These are phyloP conservation scores for Amborella trichopoda DNA, from an alignment of 164 flowering plant genomes.

Conservation along the genomic window DNA sequence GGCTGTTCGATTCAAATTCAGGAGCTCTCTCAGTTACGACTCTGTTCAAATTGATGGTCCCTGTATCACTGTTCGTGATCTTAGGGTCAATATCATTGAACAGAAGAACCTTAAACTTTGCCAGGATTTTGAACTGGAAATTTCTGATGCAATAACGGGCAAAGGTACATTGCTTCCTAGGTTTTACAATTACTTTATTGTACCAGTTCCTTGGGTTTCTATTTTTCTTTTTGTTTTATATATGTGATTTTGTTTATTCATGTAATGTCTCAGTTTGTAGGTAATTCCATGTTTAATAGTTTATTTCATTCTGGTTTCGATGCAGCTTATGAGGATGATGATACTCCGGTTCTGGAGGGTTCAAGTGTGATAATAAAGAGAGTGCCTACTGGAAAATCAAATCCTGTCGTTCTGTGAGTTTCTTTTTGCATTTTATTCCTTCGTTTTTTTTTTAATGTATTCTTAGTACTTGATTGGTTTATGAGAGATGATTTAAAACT, in stretches of 20 bases:
- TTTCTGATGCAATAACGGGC: constrained; percentile 44
- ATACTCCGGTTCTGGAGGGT: constrained; percentile 34
- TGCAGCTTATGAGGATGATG: constrained; percentile 39
- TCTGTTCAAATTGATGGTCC: constrained; percentile 32
- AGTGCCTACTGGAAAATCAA: constrained; percentile 47
- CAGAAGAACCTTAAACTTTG: constrained; percentile 31
- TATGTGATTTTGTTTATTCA: background rate
- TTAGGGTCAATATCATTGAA: constrained; percentile 29
- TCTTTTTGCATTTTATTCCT: background rate
- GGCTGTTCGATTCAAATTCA: constrained; percentile 53
- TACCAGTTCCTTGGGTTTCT: background rate
- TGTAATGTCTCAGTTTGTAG: background rate
- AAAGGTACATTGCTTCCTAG: constrained; percentile 21
- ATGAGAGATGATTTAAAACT: too few relatives aligned
- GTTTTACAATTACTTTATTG: background rate
- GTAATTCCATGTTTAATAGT: background rate
- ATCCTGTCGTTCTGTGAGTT: constrained; percentile 22
- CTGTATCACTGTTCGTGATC: constrained; percentile 46
- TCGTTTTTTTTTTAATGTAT: background rate
- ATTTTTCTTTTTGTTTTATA: background rate
- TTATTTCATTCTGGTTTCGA: background rate
- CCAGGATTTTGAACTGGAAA: constrained; percentile 49
- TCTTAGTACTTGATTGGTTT: too few relatives aligned
- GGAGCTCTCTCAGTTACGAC: constrained; percentile 51
- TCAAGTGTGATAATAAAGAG: constrained; percentile 57